Evolutionary conservation across 78 protist genomes (phyloP), one percentile per base, ranked within the genome.

Genomic region (Trichosphaerium sp.): DNA sequence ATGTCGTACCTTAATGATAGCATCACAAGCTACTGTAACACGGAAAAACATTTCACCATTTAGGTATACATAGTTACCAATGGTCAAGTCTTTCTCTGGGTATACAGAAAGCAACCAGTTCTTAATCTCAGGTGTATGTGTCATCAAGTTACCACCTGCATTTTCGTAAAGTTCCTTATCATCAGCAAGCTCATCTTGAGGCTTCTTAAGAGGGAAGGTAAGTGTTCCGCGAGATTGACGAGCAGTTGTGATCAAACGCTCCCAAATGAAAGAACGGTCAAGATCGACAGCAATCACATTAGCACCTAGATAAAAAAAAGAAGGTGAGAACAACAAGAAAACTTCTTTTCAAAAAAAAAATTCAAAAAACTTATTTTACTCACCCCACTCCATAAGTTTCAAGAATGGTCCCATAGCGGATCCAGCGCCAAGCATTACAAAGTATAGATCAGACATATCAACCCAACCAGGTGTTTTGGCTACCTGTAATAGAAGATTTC

Each of bases 321-420:
- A n/a, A n/a, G n/a, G n/a, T n/a, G n/a, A n/a, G n/a, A n/a, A n/a
- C n/a, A n/a, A n/a, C n/a, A n/a, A n/a, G n/a, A n/a, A n/a, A n/a
- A n/a, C n/a, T n/a, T n/a, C n/a, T n/a, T n/a, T n/a, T n/a, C n/a
- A n/a, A n/a, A n/a, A n/a, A n/a, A n/a, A n/a, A n/a, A n/a, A n/a
- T n/a, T n/a, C n/a, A n/a, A n/a, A n/a, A n/a, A n/a, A n/a, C n/a
- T n/a, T n/a, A n/a, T n/a, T n/a, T n/a, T n/a, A n/a, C n/a, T n/a
- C n/a, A n/a, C n/a, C n/a, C n/a, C n/a, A n/a, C n/a, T n/a, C 56
- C 61, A 54, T 34, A n/a, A 82, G 74, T 18, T 39, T 25, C 11
- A 41, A 65, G 65, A 62, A 70, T 5, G 88, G 88, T 8, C 88
- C 88, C 88, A 82, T 82, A 26, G 88, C 88, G 6, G 69, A 51